Conservation (phyloP, 1,139 yeast species). For the Blastobotrys raffinosifermentans region DNA sequence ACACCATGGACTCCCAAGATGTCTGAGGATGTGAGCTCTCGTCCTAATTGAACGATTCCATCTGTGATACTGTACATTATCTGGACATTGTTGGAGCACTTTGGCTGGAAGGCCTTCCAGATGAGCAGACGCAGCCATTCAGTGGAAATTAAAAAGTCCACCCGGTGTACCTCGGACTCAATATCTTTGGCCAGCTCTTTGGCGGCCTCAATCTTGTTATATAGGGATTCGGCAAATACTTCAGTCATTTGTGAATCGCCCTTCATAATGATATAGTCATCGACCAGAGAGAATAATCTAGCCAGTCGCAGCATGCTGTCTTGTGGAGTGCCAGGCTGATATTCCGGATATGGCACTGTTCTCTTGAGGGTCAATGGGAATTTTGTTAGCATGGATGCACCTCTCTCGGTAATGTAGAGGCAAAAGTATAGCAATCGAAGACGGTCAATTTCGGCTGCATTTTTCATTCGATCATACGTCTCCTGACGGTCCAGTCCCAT, state of each 20-base stretch:
- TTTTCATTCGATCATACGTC: constrained; percentile 8
- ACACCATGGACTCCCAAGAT: constrained; percentile 15
- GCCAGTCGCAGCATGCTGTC: constrained; percentile 5
- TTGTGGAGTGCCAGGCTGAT: background rate
- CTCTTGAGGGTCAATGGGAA: constrained; percentile 14
- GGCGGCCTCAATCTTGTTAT: constrained; percentile 8
- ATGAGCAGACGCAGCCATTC: constrained; percentile 16
- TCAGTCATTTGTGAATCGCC: background rate
- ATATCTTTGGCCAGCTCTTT: constrained; percentile 6
- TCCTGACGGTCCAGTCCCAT: constrained; percentile 15
- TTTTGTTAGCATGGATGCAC: constrained; percentile 12
- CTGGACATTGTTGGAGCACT: constrained; percentile 3
- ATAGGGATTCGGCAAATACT: constrained; percentile 1
- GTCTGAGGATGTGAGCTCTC: constrained; percentile 6
- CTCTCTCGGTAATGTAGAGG: constrained; percentile 16
- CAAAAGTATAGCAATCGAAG: constrained; percentile 13
- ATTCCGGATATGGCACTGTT: constrained; percentile 11
- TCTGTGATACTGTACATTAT: constrained; percentile 7
- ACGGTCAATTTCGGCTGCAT: constrained; percentile 6
- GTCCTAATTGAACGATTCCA: constrained; percentile 5
- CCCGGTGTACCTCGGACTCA: constrained; percentile 13
- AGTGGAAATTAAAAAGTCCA: constrained; percentile 16
- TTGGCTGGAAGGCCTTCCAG: constrained; percentile 9
- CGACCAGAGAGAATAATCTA: constrained; percentile 15
- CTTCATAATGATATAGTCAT: constrained; percentile 7